These are phyloP conservation scores for Kokia cookei DNA, from an alignment of 441 rosid species.

Conservation along the genomic window DNA sequence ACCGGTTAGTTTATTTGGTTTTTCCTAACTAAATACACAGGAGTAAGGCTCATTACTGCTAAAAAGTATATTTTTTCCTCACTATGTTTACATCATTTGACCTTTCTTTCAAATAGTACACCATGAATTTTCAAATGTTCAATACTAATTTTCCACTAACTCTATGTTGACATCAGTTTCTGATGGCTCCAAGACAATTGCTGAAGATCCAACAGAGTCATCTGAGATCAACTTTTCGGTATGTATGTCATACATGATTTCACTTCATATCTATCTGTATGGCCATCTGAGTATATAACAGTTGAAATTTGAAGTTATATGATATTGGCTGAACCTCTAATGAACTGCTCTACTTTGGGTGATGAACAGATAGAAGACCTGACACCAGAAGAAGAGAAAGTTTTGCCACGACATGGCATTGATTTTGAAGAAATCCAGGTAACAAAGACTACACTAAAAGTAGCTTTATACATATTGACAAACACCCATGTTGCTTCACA, in stretches of 20 bases:
- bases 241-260: conserved; percentile 8
- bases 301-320: not conserved
- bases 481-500: not conserved
- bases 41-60: not conserved
- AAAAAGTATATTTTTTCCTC: too few relatives aligned
- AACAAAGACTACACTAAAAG: conserved; percentile 11
- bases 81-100: not conserved
- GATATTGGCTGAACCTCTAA: not conserved
- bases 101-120: not conserved
- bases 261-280: not conserved
- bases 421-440: conserved; percentile 49
- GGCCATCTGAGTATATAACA: not conserved
- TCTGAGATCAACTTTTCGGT: conserved; percentile 46
- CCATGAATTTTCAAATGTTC: not conserved
- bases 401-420: conserved; percentile 23
- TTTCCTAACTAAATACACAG: too few relatives aligned
- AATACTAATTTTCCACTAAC: not conserved
- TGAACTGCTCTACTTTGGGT: not conserved
- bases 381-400: conserved; percentile 30
- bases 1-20: conserved; percentile 33
- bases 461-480: not conserved
- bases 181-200: conserved; percentile 20
- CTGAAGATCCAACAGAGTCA: conserved; percentile 47
- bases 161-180: conserved; percentile 31
- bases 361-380: conserved; percentile 56